Conservation (phyloP, 495 filamentous ascomycete species). For the Parathielavia hyrcaniae region DNA sequence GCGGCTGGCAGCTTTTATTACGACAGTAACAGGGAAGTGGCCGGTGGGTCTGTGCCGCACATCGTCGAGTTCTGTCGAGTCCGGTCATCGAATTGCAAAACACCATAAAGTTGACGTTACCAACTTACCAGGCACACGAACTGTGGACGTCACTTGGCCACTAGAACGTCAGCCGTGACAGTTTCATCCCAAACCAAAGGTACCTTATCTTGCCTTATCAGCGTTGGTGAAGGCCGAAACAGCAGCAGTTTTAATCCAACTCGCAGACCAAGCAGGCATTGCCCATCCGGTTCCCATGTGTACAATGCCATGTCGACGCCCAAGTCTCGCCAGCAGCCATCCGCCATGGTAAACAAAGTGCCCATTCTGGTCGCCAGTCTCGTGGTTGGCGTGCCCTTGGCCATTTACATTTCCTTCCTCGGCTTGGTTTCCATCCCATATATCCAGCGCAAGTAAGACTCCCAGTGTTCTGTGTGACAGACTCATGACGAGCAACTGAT, state of each 20-base stretch:
- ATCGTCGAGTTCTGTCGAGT: too few relatives aligned
- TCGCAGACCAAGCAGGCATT: too few relatives aligned
- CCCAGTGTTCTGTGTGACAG: not conserved
- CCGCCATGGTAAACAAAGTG: slow-evolving; percentile 1
- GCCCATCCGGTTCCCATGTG: not conserved
- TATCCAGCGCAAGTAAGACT: slow-evolving; percentile 55
- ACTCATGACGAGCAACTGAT: not conserved
- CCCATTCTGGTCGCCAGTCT: slow-evolving; percentile 29
- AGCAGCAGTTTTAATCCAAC: too few relatives aligned
- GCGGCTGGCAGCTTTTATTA: too few relatives aligned
- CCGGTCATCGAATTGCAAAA: not conserved
- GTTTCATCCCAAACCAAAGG: too few relatives aligned
- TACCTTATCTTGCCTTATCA: too few relatives aligned
- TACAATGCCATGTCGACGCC: slow-evolving; percentile 7
- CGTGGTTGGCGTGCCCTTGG: slow-evolving; percentile 39
- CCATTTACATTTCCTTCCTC: slow-evolving; percentile 42
- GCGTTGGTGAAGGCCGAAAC: too few relatives aligned
- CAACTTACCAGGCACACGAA: not conserved
- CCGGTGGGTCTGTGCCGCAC: too few relatives aligned
- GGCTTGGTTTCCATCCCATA: slow-evolving; percentile 43
- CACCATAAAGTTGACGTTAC: not conserved
- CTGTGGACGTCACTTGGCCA: slow-evolving; percentile 6
- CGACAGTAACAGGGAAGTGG: too few relatives aligned
- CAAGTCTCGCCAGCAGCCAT: not conserved
- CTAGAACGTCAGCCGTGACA: too few relatives aligned